A percentile compares a stretch with the other conserved stretches of the same genome.
These are phyloP conservation scores for Onygenales sp. DNA, from an alignment of 2,329 filamentous ascomycete species.

Conservation along the genomic window DNA sequence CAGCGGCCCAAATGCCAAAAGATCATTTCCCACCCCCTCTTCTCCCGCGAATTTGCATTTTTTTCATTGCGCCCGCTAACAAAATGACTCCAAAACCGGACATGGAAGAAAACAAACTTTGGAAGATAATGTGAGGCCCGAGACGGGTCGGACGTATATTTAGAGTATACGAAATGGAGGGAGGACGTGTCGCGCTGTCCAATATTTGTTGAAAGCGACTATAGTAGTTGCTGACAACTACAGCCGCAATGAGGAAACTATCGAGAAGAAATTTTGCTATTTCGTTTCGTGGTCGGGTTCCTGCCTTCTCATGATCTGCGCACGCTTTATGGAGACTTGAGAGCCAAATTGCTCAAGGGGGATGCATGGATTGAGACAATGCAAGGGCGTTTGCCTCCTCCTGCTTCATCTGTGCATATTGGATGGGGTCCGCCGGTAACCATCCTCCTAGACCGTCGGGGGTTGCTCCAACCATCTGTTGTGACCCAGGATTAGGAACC, in stretches of 20 bases:
- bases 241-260: neutral
- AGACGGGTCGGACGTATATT: neutral
- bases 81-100: neutral
- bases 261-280: neutral
- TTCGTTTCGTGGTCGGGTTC: no score
- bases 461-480: neutral
- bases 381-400: neutral
- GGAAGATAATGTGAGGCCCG: neutral
- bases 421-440: neutral
- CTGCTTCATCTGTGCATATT: neutral
- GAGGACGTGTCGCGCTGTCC: no score
- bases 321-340: no score
- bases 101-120: neutral
- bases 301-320: no score
- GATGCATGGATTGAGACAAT: neutral
- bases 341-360: neutral
- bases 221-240: neutral
- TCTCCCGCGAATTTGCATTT: neutral
- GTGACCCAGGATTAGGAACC: neutral
- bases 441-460: constrained; percentile 1
- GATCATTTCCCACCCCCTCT: neutral
- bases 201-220: neutral
- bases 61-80: neutral
- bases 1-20: neutral
- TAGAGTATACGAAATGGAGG: neutral